These are phyloP conservation scores for Candida sphagnicola DNA, from an alignment of 805 yeast genomes.

Conservation along the genomic window DNA sequence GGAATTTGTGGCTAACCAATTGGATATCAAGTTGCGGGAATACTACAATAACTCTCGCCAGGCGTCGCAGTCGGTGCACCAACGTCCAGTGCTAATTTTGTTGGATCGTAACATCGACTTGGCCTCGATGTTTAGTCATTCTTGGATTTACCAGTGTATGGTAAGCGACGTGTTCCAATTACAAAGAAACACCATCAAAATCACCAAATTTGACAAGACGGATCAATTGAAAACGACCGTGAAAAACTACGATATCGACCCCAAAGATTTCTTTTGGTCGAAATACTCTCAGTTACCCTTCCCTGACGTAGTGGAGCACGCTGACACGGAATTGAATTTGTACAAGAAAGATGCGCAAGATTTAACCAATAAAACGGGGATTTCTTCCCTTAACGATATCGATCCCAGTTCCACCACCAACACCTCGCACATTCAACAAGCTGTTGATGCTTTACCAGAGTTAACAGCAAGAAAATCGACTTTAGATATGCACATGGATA, in stretches of 20 bases:
- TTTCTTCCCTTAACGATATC: constrained; percentile 68
- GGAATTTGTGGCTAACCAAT: constrained; percentile 82
- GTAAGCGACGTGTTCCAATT: constrained; percentile 87
- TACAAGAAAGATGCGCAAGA: constrained; percentile 89
- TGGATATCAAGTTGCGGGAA: constrained; percentile 82
- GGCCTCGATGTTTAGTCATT: constrained; percentile 91
- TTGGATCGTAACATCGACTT: constrained; percentile 88
- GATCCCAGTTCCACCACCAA: constrained; percentile 52
- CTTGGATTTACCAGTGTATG: constrained; percentile 97
- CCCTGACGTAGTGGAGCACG: constrained; percentile 98
- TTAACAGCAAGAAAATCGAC: constrained; percentile 81
- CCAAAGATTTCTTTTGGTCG: constrained; percentile 89
- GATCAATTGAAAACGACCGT: constrained; percentile 27
- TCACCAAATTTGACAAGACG: constrained; percentile 34
- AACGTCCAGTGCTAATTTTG: constrained; percentile 73
- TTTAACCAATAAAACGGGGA: constrained; percentile 72
- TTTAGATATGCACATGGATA: constrained; percentile 96
- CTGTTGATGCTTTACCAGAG: constrained; percentile 90
- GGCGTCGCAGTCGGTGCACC: constrained; percentile 27
- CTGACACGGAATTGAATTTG: constrained; percentile 73
- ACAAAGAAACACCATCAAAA: constrained; percentile 74
- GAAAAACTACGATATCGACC: constrained; percentile 82
- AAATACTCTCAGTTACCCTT: constrained; percentile 83
- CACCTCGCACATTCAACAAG: constrained; percentile 71
- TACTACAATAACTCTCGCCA: constrained; percentile 66